Base-by-base conservation (phyloP, 345 rosid species). In the Hypericum androsaemum region DNA sequence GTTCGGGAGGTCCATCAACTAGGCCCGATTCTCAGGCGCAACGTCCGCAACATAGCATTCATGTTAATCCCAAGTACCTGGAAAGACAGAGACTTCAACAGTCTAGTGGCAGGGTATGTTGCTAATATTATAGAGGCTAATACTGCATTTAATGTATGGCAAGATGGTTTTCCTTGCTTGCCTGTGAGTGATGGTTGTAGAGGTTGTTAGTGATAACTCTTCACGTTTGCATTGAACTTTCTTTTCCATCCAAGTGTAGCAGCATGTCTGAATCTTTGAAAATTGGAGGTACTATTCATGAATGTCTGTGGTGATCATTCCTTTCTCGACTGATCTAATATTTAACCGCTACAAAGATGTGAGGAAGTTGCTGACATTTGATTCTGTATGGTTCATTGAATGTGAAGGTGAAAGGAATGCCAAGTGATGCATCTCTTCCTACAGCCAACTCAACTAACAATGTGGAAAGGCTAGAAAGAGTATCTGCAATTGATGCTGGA, bases 21-120 rank as follows among this genome's bases (percentile, higher is more conserved):
- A 77, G 88, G 64, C 58, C 76, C 28, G 97, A 88, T 56, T 57
- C 86, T 37, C 84, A 74, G 49, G 75, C 90, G 41, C 94, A 73
- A 59, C 86, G 79, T 10, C 86, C 92, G 42, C 76, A 79, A 7
- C 83, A 85, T 68, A 86, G 97, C 87, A 88, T 94, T 65, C 99
- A 94, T 63, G 88, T 94, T 60, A 94, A 94, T 65, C 99, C 99
- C 41, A 88, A 94, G 74, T 88, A 88, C 69, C 74, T 94, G 53
- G 97, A 92, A 71, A 79, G 82, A 58, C 99, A 92, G 72, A 88
- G 82, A 38, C 80, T 94, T 68, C 94, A 94, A 63, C 95, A 88
- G 71, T 76, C 98, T 7, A 22, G 32, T 4, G 72, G 74, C 68
- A 68, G 81, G 78, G 98, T 92, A 70, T 67, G 80, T 62, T 60